Conservation (phyloP, 2,329 filamentous ascomycete species). For the Stylonectria norvegica region DNA sequence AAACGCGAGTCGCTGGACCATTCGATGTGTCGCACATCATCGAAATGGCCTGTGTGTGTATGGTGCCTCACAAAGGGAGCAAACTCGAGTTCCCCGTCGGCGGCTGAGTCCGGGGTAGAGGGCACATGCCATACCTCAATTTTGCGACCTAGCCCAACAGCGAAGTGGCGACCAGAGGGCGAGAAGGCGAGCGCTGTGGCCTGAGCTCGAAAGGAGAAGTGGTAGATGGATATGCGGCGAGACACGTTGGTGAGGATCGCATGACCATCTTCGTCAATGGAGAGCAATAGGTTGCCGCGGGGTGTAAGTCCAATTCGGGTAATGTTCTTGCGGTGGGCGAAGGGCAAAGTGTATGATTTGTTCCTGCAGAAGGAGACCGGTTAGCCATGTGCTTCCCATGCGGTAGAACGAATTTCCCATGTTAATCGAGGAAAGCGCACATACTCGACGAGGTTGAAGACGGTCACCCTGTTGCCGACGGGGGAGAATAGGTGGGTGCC, state of each 20-base stretch:
- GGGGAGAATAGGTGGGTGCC: conserved; percentile 93
- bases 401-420: no score
- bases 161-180: conserved; percentile 86
- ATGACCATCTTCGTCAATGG: conserved; percentile 89
- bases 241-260: conserved; percentile 90
- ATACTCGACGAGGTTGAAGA: conserved; percentile 95
- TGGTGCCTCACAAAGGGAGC: conserved; percentile 90
- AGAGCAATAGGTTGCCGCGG: conserved; percentile 85
- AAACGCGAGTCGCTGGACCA: conserved; percentile 97
- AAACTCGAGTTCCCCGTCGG: conserved; percentile 83
- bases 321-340: conserved; percentile 93
- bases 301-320: conserved; percentile 83
- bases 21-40: conserved; percentile 78
- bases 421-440: conserved; percentile 20
- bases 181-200: conserved; percentile 86
- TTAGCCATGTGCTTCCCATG: conserved; percentile 26
- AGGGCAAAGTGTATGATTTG: conserved; percentile 81
- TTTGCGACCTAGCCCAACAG: conserved; percentile 78
- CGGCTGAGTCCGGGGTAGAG: conserved; percentile 76
- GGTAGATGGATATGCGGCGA: conserved; percentile 81
- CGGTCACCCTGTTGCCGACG: conserved; percentile 90
- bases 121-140: conserved; percentile 97
- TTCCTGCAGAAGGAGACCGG: conserved; percentile 53
- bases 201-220: conserved; percentile 88
- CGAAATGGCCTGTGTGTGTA: conserved; percentile 84